Base-by-base conservation (phyloP, 2,329 filamentous ascomycete genomes). In the Aspergillus calidoustus region DNA sequence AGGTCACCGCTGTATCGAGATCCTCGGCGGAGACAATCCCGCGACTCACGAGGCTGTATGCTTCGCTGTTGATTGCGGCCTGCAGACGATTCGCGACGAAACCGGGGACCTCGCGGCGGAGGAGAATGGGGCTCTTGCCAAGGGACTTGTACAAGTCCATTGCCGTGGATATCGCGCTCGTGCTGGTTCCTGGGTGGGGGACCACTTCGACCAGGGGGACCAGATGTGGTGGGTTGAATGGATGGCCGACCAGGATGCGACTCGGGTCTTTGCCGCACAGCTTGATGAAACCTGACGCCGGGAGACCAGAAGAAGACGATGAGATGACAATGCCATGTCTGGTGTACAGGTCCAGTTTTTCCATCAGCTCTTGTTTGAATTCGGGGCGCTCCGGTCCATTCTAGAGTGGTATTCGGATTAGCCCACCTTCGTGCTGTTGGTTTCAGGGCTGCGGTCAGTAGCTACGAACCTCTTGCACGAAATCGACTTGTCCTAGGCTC, bases 61-160 rank as follows among this genome's bases (percentile, higher is more conserved):
- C 49, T 38, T 51, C 49, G 15, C 11, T 34, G 28, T n/a, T 19
- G n/a, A 51, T 4, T n/a, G 49, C 49, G 13, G 49, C 49, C 25
- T 51, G 49, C 11, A 51, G 49, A n/a, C 49, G 49, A 19, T 51
- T 51, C 9, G 49, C 49, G 15, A 51, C 28, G 28, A 51, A 51
- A 19, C 49, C 49, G 7, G 49, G 49, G 11, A 19, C 22, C 17
- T 51, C 49, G 11, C 22, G 49, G 3, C 30, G 25, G 38, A 51
- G 11, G 9, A 51, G 7, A 34, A 51, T 19, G 30, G 49, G 49
- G 5, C 19, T n/a, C 11, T 51, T 51, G 25, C 28, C 49, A 7
- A 51, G 49, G 30, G 13, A 34, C n/a, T 9, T 51, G 28, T 51
- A 51, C 5, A 51, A 51, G 28, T 51, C 28, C 25, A 19, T n/a